phyloP scores from a whole-genome alignment of 495 filamentous ascomycete species.

The Aspergillus conjunctus region DNA sequence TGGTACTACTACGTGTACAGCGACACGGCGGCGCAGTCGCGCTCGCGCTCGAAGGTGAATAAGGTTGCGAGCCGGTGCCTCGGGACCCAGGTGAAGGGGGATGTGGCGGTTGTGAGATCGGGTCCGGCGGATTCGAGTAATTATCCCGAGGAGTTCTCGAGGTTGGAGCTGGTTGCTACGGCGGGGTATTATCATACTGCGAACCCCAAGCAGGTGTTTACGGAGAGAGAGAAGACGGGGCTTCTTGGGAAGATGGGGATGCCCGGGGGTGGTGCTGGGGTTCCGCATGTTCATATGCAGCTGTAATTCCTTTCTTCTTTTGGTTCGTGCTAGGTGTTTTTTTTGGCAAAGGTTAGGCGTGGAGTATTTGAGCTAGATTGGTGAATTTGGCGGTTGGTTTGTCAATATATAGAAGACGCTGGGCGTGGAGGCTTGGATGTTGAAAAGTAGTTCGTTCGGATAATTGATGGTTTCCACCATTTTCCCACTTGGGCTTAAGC shows the following conservation, averaged over 20 bases:
- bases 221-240: constrained; percentile 2
- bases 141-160: not conserved
- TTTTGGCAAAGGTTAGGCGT: not conserved
- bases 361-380: no score
- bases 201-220: not conserved
- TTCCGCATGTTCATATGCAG: not conserved
- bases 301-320: not conserved
- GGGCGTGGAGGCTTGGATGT: no score
- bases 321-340: not conserved
- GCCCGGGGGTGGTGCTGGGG: not conserved
- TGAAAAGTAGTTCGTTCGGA: no score
- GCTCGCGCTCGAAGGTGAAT: not conserved
- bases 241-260: constrained; percentile 2
- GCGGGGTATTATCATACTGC: not conserved
- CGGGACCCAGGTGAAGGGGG: constrained; percentile 10
- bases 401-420: no score
- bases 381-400: no score
- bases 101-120: constrained; percentile 5
- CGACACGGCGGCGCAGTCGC: not conserved
- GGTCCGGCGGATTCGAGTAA: not conserved
- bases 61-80: constrained; percentile 7
- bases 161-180: not conserved
- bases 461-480: no score
- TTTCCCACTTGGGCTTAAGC: no score
- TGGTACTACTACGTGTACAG: constrained; percentile 17